Evolutionary conservation across 1,139 yeast species (phyloP).

Genomic region (Candida albicans): DNA sequence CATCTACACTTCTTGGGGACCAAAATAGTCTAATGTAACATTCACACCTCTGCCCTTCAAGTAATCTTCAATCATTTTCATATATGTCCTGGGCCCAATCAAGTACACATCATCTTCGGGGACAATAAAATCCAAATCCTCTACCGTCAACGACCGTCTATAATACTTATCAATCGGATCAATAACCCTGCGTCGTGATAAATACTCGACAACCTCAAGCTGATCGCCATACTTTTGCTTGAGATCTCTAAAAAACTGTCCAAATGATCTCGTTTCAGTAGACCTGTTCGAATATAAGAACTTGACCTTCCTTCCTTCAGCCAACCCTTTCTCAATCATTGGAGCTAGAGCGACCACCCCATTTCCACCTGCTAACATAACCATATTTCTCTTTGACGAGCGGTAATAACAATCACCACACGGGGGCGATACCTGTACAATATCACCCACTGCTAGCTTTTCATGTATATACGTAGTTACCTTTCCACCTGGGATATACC

Average conservation of each 20-base stretch:
- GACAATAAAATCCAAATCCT: constrained; percentile 19
- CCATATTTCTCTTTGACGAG: constrained; percentile 31
- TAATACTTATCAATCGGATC: constrained; percentile 11
- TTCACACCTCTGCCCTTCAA: constrained; percentile 10
- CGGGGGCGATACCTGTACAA: constrained; percentile 56
- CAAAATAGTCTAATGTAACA: constrained; percentile 16
- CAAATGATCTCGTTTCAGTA: constrained; percentile 27
- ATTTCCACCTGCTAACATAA: constrained; percentile 60
- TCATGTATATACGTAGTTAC: constrained; percentile 56
- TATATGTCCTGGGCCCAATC: constrained; percentile 37
- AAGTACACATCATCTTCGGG: constrained; percentile 24
- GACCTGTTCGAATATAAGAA: constrained; percentile 32
- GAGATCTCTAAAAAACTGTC: constrained; percentile 20
- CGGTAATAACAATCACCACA: constrained; percentile 51
- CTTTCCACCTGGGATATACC: constrained; percentile 45
- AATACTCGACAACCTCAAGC: constrained; percentile 23
- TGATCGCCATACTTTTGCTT: constrained; percentile 17
- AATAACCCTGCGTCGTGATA: constrained; percentile 14
- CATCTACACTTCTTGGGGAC: constrained; percentile 12
- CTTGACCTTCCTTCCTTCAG: constrained; percentile 26
- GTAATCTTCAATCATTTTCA: constrained; percentile 26
- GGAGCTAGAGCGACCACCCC: constrained; percentile 67
- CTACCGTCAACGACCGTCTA: constrained; percentile 9
- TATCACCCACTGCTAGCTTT: constrained; percentile 48
- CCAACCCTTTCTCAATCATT: constrained; percentile 44